phyloP scores from a whole-genome alignment of 805 yeast species.

The Schwanniomyces vanrijiae region DNA sequence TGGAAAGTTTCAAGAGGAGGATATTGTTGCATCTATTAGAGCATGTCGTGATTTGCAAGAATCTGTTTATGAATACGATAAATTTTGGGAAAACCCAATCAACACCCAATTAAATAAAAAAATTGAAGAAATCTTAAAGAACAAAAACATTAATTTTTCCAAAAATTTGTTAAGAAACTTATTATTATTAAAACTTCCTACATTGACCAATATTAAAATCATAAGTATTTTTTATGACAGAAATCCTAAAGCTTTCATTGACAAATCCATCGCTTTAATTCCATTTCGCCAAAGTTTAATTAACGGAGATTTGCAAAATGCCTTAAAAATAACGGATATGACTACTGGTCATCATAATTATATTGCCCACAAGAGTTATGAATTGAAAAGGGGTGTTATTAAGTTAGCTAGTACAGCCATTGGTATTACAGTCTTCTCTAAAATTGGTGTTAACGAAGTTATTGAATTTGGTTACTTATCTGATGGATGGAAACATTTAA shows the following conservation, averaged over 20 bases:
- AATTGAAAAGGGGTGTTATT: slow-evolving; percentile 29
- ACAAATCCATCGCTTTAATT: slow-evolving; percentile 48
- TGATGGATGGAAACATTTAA: slow-evolving; percentile 36
- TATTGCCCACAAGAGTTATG: slow-evolving; percentile 29
- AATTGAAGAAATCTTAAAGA: slow-evolving; percentile 20
- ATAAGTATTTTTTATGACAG: slow-evolving; percentile 24
- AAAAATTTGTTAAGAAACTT: slow-evolving; percentile 23
- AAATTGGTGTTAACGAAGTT: slow-evolving; percentile 40
- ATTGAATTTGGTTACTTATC: slow-evolving; percentile 40
- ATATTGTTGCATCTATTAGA: slow-evolving; percentile 18
- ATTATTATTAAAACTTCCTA: slow-evolving; percentile 34
- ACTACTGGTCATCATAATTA: slow-evolving; percentile 62
- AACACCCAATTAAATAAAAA: slow-evolving; percentile 18
- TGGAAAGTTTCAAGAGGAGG: slow-evolving; percentile 2
- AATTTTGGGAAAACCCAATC: slow-evolving; percentile 21
- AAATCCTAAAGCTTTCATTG: slow-evolving; percentile 28
- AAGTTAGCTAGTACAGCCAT: slow-evolving; percentile 32
- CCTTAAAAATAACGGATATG: slow-evolving; percentile 56
- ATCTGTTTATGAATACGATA: slow-evolving; percentile 17
- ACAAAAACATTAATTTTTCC: slow-evolving; percentile 19
- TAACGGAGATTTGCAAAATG: slow-evolving; percentile 56
- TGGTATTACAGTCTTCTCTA: slow-evolving; percentile 36
- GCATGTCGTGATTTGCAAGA: slow-evolving; percentile 22
- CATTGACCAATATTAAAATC: slow-evolving; percentile 25
- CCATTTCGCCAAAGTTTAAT: slow-evolving; percentile 62